phyloP scores from a whole-genome alignment of 495 filamentous ascomycete genomes.

The Beverwykella pulmonaria region DNA sequence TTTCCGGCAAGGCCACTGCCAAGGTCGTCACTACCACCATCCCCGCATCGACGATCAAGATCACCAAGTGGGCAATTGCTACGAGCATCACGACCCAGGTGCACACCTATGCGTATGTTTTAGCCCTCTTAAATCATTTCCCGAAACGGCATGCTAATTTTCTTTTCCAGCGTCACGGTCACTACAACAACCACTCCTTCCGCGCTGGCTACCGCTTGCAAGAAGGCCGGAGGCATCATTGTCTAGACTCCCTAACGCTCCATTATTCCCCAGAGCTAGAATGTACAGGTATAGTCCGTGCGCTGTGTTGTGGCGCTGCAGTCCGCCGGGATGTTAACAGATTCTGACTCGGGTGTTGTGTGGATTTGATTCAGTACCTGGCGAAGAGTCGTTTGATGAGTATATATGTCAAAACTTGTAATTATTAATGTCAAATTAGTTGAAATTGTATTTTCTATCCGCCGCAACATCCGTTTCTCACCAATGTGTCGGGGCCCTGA shows the following conservation, averaged over 20 bases:
- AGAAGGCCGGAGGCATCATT: slow-evolving; percentile 30
- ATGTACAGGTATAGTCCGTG: no score
- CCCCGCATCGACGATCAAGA: slow-evolving; percentile 37
- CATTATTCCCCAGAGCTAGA: not conserved
- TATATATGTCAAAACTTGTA: no score
- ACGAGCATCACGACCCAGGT: slow-evolving; percentile 30
- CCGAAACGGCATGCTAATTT: not conserved
- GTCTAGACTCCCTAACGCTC: slow-evolving; percentile 2
- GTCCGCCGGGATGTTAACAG: no score
- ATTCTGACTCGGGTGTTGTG: no score
- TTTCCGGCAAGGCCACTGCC: slow-evolving; percentile 24
- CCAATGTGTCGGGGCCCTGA: no score
- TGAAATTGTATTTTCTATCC: no score
- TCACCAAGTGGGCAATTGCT: slow-evolving; percentile 32
- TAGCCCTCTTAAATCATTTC: not conserved
- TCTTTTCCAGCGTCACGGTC: slow-evolving; percentile 21
- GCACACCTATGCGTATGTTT: slow-evolving; percentile 26
- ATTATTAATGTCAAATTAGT: no score
- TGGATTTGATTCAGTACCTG: no score
- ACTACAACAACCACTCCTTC: slow-evolving; percentile 35
- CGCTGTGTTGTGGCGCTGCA: no score
- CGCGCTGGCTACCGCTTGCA: slow-evolving; percentile 27
- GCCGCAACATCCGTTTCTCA: no score
- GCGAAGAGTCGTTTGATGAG: no score
- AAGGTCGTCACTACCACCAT: slow-evolving; percentile 35